Percentiles rank a stretch among this genome's conserved stretches.
Evolutionary conservation across 345 rosid genomes (phyloP).

Genomic region (Eucalyptus tenuipes): DNA sequence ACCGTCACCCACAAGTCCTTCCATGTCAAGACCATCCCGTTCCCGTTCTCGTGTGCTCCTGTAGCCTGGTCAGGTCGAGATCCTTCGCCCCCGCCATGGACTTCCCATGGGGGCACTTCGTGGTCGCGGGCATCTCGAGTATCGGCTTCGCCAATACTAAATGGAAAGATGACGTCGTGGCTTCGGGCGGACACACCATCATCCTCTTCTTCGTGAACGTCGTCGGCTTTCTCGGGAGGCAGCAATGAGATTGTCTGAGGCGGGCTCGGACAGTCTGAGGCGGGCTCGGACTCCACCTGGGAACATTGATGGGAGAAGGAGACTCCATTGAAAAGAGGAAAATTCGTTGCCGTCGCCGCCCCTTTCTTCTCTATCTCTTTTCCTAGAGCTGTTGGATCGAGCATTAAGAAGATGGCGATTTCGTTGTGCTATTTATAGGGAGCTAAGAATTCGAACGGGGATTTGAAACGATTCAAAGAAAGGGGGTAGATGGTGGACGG

Average conservation of each 20-base stretch:
- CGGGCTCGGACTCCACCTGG: neutral
- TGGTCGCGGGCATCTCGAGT: neutral
- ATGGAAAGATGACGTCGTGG: neutral
- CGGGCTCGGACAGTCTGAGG: no score
- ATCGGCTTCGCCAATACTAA: neutral
- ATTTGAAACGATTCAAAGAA: neutral
- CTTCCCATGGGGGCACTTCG: neutral
- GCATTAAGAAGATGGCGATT: neutral
- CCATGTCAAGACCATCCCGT: slow-evolving; percentile 23
- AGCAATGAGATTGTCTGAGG: neutral
- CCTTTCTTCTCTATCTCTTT: neutral
- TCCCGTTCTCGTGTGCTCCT: neutral
- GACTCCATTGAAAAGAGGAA: neutral
- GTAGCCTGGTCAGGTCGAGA: neutral
- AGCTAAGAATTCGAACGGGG: neutral
- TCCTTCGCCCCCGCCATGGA: neutral
- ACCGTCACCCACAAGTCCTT: slow-evolving; percentile 25
- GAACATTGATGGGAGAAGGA: neutral
- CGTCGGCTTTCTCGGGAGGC: neutral
- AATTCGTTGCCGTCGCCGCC: neutral
- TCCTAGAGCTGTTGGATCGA: neutral
- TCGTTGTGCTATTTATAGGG: neutral
- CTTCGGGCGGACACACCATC: neutral
- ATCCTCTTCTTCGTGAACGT: neutral
- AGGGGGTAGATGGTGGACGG: neutral